Evolutionary conservation across 2,329 filamentous ascomycete species (phyloP), one percentile per base, ranked within the genome.

Genomic region (Fusarium mangiferae): DNA sequence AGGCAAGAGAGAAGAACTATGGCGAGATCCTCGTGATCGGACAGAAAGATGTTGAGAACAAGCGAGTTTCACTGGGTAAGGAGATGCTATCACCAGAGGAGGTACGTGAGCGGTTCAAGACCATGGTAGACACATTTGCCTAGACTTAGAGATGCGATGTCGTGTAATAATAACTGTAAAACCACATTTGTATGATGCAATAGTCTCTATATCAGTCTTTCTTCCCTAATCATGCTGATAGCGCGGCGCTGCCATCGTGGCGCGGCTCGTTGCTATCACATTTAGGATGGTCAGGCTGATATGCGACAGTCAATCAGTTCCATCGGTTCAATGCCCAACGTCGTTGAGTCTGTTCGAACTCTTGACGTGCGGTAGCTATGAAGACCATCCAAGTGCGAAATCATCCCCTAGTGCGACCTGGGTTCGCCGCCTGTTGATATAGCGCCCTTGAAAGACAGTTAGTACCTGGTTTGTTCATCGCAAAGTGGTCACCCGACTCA

Each of bases 21-120:
- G 90, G 92, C 60, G 85, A 93, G 62, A 90, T 96, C 59, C 87
- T 94, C 38, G 90, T 95, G 4, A 85, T 96, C 17, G 95, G 95
- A 2, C 85, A 90, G 36, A 87, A 87, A 63, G 90, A 95, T 75
- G 82, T 93, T 6, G 82, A 85, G n/a, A 85, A 85, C 20, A 85
- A 86, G 44, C 87, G 85, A n/a, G 84, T 95, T 38, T 88, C 75
- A 11, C 67, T 81, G 26, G 80, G 80, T 44, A 83, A 82, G 57
- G 79, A 83, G 73, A 79, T 83, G 18, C 82, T 89, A 83, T 79
- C 76, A 30, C 85, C 87, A 1, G 79, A 81, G 55, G 83, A 85
- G 44, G 78, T 90, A 62, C 82, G 86, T 22, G 79, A 82, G 38
- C 82, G 83, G 75, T 83, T 90, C 76, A 83, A 81, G 72, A 75